Conservation (phyloP, 2,329 filamentous ascomycete genomes). For the Thelonectria blattea region DNA sequence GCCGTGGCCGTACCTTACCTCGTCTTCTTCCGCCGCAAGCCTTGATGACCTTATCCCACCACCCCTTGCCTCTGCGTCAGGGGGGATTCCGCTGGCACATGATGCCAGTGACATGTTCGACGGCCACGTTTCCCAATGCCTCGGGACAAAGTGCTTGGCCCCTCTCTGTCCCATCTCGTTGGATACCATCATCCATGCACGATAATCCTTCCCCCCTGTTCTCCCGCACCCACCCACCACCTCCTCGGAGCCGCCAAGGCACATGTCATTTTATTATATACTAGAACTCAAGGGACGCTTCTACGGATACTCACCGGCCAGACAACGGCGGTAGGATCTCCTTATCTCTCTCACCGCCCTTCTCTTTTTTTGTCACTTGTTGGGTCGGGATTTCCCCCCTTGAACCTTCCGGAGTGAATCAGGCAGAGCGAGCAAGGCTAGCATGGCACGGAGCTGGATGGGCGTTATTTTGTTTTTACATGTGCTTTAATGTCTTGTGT, state of each 20-base stretch:
- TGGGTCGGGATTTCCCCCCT: background rate
- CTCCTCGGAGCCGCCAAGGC: background rate
- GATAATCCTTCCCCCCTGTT: background rate
- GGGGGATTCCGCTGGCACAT: background rate
- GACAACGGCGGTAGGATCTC: background rate
- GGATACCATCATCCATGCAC: background rate
- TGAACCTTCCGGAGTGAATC: slow-evolving; percentile 1
- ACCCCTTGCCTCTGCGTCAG: no score
- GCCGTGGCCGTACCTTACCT: slow-evolving; percentile 52
- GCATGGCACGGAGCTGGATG: slow-evolving; percentile 19
- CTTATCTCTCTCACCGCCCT: background rate
- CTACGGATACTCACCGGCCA: background rate
- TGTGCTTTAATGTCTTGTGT: background rate
- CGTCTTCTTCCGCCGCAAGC: slow-evolving; percentile 53
- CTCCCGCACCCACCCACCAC: background rate
- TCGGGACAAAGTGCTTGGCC: slow-evolving; percentile 1
- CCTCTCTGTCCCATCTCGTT: background rate
- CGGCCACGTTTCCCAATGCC: background rate
- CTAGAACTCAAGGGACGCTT: background rate
- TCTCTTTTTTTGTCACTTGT: background rate
- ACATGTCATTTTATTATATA: background rate
- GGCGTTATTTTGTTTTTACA: slow-evolving; percentile 10
- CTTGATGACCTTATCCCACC: slow-evolving; percentile 11
- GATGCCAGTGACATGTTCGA: background rate
- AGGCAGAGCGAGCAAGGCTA: slow-evolving; percentile 20